These are phyloP conservation scores for Candida neerlandica DNA, from an alignment of 1,139 yeast genomes.

Conservation along the genomic window DNA sequence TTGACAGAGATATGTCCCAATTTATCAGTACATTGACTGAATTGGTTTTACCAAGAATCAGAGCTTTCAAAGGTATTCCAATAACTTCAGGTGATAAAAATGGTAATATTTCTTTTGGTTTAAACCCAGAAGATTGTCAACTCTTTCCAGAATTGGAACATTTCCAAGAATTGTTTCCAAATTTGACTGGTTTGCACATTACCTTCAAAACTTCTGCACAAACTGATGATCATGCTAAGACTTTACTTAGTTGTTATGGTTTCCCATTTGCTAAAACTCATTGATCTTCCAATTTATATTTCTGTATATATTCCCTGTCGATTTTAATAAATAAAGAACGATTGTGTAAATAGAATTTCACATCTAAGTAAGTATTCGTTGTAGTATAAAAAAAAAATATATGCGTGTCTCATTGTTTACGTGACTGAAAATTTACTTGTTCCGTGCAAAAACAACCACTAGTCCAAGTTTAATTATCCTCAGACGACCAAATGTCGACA, in stretches of 20 bases:
- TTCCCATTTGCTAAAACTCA: slow-evolving; percentile 58
- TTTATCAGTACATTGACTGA: slow-evolving; percentile 86
- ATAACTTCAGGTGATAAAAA: slow-evolving; percentile 77
- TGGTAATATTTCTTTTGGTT: slow-evolving; percentile 87
- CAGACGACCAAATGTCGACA: neutral
- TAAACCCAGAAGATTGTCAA: slow-evolving; percentile 74
- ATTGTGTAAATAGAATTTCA: slow-evolving; percentile 5
- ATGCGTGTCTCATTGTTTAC: too few species aligned
- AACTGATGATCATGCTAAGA: slow-evolving; percentile 90
- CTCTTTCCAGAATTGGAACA: slow-evolving; percentile 93
- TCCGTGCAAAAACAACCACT: too few species aligned
- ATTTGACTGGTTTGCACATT: slow-evolving; percentile 82
- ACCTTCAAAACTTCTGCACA: slow-evolving; percentile 88
- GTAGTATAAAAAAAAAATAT: too few species aligned
- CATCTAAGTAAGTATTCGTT: too few species aligned
- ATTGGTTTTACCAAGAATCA: slow-evolving; percentile 88
- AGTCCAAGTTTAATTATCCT: neutral
- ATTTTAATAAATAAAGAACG: neutral
- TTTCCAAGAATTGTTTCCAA: slow-evolving; percentile 89
- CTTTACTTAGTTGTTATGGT: slow-evolving; percentile 79
- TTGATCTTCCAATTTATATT: neutral
- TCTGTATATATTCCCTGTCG: slow-evolving; percentile 6
- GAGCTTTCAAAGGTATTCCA: slow-evolving; percentile 81
- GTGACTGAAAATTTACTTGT: too few species aligned
- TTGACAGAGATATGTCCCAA: slow-evolving; percentile 84